These are phyloP conservation scores for Metschnikowia shivogae DNA, from an alignment of 805 yeast species.

Conservation along the genomic window DNA sequence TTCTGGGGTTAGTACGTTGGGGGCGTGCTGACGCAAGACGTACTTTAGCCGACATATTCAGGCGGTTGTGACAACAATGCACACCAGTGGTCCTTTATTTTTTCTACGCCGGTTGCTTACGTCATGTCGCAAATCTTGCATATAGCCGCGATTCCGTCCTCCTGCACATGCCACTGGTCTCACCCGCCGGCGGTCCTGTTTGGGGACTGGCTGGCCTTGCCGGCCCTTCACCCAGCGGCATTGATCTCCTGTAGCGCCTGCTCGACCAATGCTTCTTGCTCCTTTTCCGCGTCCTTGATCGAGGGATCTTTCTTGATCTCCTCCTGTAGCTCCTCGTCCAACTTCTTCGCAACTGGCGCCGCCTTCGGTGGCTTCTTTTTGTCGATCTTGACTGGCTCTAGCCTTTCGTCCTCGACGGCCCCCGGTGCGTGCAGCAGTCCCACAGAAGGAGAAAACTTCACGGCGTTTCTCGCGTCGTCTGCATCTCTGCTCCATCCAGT, in stretches of 20 bases:
- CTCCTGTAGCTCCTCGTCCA: constrained; percentile 32
- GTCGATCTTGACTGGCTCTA: constrained; percentile 17
- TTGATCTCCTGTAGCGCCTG: constrained; percentile 16
- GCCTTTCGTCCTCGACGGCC: constrained; percentile 6
- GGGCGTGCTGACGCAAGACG: background rate
- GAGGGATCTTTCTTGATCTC: constrained; percentile 34
- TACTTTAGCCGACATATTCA: constrained; percentile 3
- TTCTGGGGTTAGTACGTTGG: constrained; percentile 17
- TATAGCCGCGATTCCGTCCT: constrained; percentile 2
- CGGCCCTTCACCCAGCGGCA: background rate
- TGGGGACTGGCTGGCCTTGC: too few species aligned
- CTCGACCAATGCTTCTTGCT: constrained; percentile 24
- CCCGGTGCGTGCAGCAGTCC: constrained; percentile 12
- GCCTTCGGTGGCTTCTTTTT: constrained; percentile 37
- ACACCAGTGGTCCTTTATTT: background rate
- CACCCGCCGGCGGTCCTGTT: too few species aligned
- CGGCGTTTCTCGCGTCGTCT: constrained; percentile 19
- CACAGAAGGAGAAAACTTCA: constrained; percentile 9
- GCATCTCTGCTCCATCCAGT: constrained; percentile 57
- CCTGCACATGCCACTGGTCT: background rate
- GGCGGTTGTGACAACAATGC: constrained; percentile 1
- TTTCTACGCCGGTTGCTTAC: constrained; percentile 12
- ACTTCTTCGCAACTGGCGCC: constrained; percentile 38
- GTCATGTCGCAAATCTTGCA: constrained; percentile 12
- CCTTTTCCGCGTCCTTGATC: constrained; percentile 25